These are phyloP conservation scores for Terana coerulea DNA, from an alignment of 768 basidiomycete species.

Conservation along the genomic window DNA sequence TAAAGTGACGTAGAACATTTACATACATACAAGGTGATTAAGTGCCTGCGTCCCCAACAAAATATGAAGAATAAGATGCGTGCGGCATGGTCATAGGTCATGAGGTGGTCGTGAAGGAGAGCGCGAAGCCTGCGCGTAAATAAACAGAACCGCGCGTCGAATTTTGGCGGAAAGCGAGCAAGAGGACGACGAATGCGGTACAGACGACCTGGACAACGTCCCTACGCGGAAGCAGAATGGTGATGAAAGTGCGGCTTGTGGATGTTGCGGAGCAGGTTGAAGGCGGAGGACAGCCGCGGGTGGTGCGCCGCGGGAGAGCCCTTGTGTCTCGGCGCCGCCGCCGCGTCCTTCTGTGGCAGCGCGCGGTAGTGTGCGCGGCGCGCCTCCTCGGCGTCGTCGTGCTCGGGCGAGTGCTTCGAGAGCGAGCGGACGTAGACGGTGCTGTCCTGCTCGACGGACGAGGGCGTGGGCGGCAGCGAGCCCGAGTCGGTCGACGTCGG, in stretches of 20 bases:
- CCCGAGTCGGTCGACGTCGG: background rate
- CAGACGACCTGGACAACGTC: too few relatives aligned
- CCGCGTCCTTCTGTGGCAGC: background rate
- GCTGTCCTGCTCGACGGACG: background rate
- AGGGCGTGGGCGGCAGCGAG: conserved; percentile 8
- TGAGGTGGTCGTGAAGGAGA: background rate
- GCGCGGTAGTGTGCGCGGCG: background rate
- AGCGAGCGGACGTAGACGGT: conserved; percentile 8
- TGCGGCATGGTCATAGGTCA: conserved; percentile 4
- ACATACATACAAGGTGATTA: background rate
- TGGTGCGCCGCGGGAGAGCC: conserved; percentile 3
- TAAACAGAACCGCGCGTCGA: background rate
- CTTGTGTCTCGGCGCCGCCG: background rate
- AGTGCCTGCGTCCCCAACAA: background rate
- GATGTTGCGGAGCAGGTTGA: conserved; percentile 27
- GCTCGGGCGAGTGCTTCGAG: conserved; percentile 10
- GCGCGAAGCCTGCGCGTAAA: background rate
- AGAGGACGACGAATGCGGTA: background rate
- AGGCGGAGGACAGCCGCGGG: conserved; percentile 19
- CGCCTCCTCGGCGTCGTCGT: background rate
- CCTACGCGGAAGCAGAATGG: too few relatives aligned
- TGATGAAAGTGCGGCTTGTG: conserved; percentile 24
- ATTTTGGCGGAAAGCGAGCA: background rate
- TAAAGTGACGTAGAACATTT: background rate
- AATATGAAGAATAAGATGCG: background rate